Base-by-base conservation (phyloP, 2,329 filamentous ascomycete species). In the Alternaria infectoria region DNA sequence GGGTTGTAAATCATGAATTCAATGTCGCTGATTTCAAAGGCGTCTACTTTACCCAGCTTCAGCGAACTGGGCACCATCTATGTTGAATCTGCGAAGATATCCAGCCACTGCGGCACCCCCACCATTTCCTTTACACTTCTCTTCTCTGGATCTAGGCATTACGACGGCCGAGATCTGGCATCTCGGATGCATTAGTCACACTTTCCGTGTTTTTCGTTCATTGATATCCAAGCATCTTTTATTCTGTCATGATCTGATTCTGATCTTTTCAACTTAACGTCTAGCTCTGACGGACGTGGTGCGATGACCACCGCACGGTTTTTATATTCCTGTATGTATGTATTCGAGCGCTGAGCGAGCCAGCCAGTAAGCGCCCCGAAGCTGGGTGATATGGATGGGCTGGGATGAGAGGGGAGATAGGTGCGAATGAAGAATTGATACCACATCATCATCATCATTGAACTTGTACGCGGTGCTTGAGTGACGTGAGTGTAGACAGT, bases 1-100 rank as follows among this genome's bases (percentile, higher is more conserved):
- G 70, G 77, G 54, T 65, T 76, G 28, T 74, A 57, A 69, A 50
- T 15, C 28, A 25, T 40, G 36, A 40, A 40, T 40, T 40, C 36
- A 19, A 11, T 9, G n/a, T 13, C n/a, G 32, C 40, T 17, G 55
- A 28, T 26, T 36, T 54, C 13, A 44, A 44, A n/a, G 30, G 40
- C 36, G 30, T 25, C 23, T 19, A 46, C 15, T 26, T 15, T 25
- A 6, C 26, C 36, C 23, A 45, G 23, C 23, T 56, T 28, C 44
- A 50, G 58, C 51, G 30, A 32, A 21, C 44, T 61, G 51, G 52
- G 30, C 47, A 47, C 23, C 30, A 45, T 61, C 15, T 54, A 6
- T 40, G 13, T 46, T 26, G 8, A 10, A 44, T 52, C 51, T 36
- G 49, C 26, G 26, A n/a, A 36, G 40, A 59, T 25, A 63, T 59